Base-by-base conservation (phyloP, 352 stramenopile species). In the Albugo laibachii region DNA sequence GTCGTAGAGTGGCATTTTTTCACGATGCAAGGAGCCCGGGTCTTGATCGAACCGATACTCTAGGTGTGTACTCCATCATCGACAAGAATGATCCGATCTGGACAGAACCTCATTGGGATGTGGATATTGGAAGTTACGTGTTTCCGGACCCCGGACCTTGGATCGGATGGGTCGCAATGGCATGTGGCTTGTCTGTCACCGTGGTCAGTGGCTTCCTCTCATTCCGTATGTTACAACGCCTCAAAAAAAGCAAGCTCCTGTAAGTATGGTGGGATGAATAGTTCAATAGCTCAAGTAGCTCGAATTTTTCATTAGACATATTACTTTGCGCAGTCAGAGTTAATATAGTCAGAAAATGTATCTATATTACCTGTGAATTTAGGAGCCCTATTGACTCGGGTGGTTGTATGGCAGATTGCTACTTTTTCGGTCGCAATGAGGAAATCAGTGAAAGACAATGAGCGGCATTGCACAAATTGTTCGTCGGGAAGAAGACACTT, bases 231-330 rank as follows among this genome's bases (percentile, higher is more conserved):
- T 54, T 89, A 16, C 42, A 53, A 5, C 65, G 69, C 45, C 71
- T 89, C 24, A 64, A 83, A 45, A 89, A 89, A 58, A 70, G 83
- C 59, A 89, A 89, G 52, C 65, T 89, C 4, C 59, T 89, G 50
- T 89, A 83, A 55, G n/a, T n/a, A n/a, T n/a, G n/a, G n/a, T n/a
- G n/a, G n/a, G n/a, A n/a, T n/a, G n/a, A n/a, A n/a, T n/a, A n/a
- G n/a, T n/a, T n/a, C n/a, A n/a, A n/a, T n/a, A n/a, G n/a, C n/a
- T n/a, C n/a, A n/a, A n/a, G n/a, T n/a, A n/a, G n/a, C n/a, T n/a
- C n/a, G n/a, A n/a, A n/a, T n/a, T n/a, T n/a, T n/a, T n/a, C n/a
- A n/a, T n/a, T n/a, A n/a, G n/a, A n/a, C n/a, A n/a, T n/a, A n/a
- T n/a, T n/a, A n/a, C n/a, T n/a, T n/a, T n/a, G n/a, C n/a, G n/a